Conservation (phyloP, 2,329 filamentous ascomycete genomes). For the Pseudogymnoascus pannorum region DNA sequence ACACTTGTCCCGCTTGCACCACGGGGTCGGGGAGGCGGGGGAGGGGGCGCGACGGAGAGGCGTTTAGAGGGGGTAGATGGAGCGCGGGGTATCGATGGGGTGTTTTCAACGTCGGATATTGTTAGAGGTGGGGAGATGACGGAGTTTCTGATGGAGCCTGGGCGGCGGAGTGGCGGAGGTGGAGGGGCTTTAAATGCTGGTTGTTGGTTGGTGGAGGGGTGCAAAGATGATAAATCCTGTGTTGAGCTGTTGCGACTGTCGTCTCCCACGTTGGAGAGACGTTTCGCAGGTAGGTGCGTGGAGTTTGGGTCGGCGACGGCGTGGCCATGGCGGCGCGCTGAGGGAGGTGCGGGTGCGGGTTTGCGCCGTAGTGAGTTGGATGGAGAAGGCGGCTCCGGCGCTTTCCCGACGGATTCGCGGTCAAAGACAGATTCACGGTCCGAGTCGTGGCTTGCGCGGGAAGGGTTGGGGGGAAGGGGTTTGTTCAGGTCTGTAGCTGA, state of each 20-base stretch:
- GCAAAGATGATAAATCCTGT: slow-evolving; percentile 15
- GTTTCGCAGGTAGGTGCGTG: slow-evolving; percentile 19
- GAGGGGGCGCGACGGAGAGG: slow-evolving; percentile 22
- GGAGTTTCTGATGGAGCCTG: slow-evolving; percentile 19
- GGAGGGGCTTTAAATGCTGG: slow-evolving; percentile 23
- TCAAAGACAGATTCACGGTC: slow-evolving; percentile 44
- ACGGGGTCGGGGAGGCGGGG: slow-evolving; percentile 36
- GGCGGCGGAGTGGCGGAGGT: slow-evolving; percentile 28
- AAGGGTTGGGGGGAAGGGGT: slow-evolving; percentile 50
- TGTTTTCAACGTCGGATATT: slow-evolving; percentile 16
- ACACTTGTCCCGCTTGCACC: slow-evolving; percentile 30
- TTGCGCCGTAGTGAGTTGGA: slow-evolving; percentile 27
- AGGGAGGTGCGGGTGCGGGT: slow-evolving; percentile 35
- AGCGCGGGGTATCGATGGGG: slow-evolving; percentile 27
- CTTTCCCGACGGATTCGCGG: slow-evolving; percentile 45
- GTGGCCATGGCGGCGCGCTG: slow-evolving; percentile 29
- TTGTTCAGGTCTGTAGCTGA: slow-evolving; percentile 51
- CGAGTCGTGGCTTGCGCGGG: slow-evolving; percentile 37
- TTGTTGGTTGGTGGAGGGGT: slow-evolving; percentile 10
- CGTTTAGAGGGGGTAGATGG: slow-evolving; percentile 34
- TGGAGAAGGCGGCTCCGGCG: slow-evolving; percentile 37
- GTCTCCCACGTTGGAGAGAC: slow-evolving; percentile 26
- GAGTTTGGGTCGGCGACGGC: slow-evolving; percentile 23
- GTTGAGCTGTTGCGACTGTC: slow-evolving; percentile 16
- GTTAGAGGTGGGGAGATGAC: slow-evolving; percentile 21